phyloP scores from a whole-genome alignment of 768 basidiomycete genomes.

The Suillus weaverae region DNA sequence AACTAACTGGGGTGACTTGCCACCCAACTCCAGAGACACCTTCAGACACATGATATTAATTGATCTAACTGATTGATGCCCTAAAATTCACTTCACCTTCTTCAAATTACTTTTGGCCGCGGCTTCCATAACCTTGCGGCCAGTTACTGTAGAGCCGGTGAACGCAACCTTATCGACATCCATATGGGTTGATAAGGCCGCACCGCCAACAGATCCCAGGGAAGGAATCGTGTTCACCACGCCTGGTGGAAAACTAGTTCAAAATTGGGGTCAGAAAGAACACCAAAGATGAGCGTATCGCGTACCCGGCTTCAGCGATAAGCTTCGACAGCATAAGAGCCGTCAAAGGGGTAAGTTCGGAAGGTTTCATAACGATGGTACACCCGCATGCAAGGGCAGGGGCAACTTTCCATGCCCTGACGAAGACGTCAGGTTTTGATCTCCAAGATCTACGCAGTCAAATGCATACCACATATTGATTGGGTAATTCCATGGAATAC shows the following conservation, averaged over 20 bases:
- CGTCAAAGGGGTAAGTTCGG: constrained; percentile 82
- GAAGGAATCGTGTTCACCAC: constrained; percentile 90
- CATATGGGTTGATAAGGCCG: constrained; percentile 76
- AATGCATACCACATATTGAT: constrained; percentile 72
- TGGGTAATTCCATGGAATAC: constrained; percentile 93
- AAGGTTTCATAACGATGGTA: constrained; percentile 94
- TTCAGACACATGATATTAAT: constrained; percentile 26
- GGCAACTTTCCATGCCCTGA: constrained; percentile 87
- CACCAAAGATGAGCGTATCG: background rate
- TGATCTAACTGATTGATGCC: constrained; percentile 6
- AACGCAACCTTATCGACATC: constrained; percentile 96
- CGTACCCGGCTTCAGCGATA: constrained; percentile 78
- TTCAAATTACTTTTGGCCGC: constrained; percentile 94
- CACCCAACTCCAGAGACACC: constrained; percentile 92
- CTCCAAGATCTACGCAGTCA: constrained; percentile 5
- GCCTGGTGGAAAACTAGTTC: constrained; percentile 78
- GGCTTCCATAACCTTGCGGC: constrained; percentile 87
- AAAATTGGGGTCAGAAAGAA: background rate
- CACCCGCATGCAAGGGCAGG: constrained; percentile 91
- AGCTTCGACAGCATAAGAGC: constrained; percentile 83
- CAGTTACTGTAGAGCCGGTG: constrained; percentile 89
- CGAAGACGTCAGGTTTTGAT: constrained; percentile 6
- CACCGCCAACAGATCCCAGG: constrained; percentile 78
- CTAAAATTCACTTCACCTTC: constrained; percentile 51
- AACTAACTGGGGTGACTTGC: constrained; percentile 87